These are phyloP conservation scores for Stagonosporopsis tanaceti DNA, from an alignment of 2,329 filamentous ascomycete species.

Conservation along the genomic window DNA sequence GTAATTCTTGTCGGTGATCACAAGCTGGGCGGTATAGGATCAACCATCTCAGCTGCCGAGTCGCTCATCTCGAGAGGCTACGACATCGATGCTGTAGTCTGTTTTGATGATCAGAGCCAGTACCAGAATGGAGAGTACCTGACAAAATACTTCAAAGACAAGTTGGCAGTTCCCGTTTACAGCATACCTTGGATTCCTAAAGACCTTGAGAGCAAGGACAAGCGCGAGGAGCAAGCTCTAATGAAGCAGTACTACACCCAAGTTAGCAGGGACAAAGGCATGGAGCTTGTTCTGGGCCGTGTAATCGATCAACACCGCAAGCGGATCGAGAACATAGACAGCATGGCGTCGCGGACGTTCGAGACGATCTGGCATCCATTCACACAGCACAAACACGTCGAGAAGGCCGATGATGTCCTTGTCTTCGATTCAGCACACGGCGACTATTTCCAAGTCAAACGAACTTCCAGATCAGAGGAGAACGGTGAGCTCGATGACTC, in stretches of 20 bases:
- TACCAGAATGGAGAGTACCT: conserved; percentile 76
- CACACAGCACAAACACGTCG: conserved; percentile 76
- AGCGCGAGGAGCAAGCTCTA: conserved; percentile 59
- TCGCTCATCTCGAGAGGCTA: conserved; percentile 80
- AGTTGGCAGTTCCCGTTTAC: conserved; percentile 64
- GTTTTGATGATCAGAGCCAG: conserved; percentile 69
- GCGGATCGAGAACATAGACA: conserved; percentile 67
- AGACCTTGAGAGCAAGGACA: conserved; percentile 39
- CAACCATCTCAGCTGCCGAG: conserved; percentile 82
- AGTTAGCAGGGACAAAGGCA: conserved; percentile 46
- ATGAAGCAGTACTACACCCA: conserved; percentile 71
- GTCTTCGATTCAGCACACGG: conserved; percentile 82
- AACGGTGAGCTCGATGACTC: conserved; percentile 19
- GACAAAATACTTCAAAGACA: conserved; percentile 67
- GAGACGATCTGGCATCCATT: conserved; percentile 82
- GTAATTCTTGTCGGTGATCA: conserved; percentile 78
- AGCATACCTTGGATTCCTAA: conserved; percentile 67
- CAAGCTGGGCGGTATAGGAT: conserved; percentile 79
- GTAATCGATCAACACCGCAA: conserved; percentile 63
- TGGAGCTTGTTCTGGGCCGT: conserved; percentile 58
- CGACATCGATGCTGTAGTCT: conserved; percentile 72
- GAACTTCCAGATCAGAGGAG: conserved; percentile 38
- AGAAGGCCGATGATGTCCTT: conserved; percentile 67
- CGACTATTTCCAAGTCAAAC: conserved; percentile 75
- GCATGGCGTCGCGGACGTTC: conserved; percentile 66